Conservation (phyloP, 257 asterid genomes). For the Cynanchum wilfordii region DNA sequence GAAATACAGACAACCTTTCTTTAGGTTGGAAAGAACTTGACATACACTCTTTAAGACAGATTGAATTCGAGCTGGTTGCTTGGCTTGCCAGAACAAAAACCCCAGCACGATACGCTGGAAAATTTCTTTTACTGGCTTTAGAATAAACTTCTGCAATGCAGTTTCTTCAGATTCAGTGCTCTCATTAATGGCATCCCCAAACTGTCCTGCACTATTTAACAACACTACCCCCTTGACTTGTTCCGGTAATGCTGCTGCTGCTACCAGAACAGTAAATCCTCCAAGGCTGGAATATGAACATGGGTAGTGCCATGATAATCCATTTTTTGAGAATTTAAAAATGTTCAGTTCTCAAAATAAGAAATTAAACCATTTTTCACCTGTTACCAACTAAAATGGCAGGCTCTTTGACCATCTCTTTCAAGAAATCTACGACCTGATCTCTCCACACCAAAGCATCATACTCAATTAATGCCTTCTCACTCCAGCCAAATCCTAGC, state of each 20-base stretch:
- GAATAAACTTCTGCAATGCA: conserved; percentile 40
- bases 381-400: conserved; percentile 94
- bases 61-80: conserved; percentile 80
- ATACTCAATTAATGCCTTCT: conserved; percentile 84
- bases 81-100: conserved; percentile 91
- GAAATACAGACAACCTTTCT: not conserved
- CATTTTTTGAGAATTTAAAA: not conserved
- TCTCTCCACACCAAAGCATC: conserved; percentile 93
- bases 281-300: conserved; percentile 59
- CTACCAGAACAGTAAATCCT: conserved; percentile 86
- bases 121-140: conserved; percentile 68
- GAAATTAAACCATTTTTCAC: conserved; percentile 16
- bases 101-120: conserved; percentile 83
- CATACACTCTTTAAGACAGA: conserved; percentile 86
- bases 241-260: conserved; percentile 58
- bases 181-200: conserved; percentile 51
- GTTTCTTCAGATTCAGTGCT: conserved; percentile 48
- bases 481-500: conserved; percentile 99
- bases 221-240: conserved; percentile 77
- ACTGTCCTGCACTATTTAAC: conserved; percentile 86
- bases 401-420: conserved; percentile 79
- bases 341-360: not conserved
- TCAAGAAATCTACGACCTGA: conserved; percentile 80
- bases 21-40: conserved; percentile 1
- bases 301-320: not conserved